These are phyloP conservation scores for Epichloe uncinata DNA, from an alignment of 2,329 filamentous ascomycete species.

Conservation along the genomic window DNA sequence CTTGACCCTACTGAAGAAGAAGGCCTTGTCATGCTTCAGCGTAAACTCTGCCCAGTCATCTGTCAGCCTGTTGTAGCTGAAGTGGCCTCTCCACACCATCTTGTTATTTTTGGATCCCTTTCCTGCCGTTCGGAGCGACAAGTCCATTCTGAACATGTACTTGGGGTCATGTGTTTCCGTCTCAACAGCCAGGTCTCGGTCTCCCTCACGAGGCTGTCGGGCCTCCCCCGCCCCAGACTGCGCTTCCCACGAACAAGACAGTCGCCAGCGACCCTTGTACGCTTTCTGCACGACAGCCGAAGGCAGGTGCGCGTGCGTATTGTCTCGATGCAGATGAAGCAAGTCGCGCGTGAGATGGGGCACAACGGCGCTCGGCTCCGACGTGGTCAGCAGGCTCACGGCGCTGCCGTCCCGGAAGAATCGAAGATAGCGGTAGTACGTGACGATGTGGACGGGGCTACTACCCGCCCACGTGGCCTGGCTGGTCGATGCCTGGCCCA, in stretches of 20 bases:
- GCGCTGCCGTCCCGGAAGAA: slow-evolving; percentile 84
- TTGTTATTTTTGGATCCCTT: slow-evolving; percentile 68
- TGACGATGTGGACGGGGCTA: slow-evolving; percentile 78
- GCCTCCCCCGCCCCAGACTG: background rate
- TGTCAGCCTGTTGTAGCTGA: slow-evolving; percentile 78
- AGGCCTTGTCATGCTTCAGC: slow-evolving; percentile 49
- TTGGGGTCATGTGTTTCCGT: slow-evolving; percentile 68
- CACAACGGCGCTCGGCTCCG: slow-evolving; percentile 77
- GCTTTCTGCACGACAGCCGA: slow-evolving; percentile 54
- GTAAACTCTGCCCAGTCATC: slow-evolving; percentile 82
- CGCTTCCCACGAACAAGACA: slow-evolving; percentile 19
- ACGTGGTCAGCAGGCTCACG: slow-evolving; percentile 67
- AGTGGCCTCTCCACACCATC: slow-evolving; percentile 76
- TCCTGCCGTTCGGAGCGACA: slow-evolving; percentile 53
- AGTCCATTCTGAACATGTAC: slow-evolving; percentile 75
- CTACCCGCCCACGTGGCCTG: slow-evolving; percentile 57
- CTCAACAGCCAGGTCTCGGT: slow-evolving; percentile 65
- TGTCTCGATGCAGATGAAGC: slow-evolving; percentile 33
- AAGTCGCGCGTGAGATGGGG: slow-evolving; percentile 66
- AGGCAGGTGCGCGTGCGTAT: slow-evolving; percentile 16
- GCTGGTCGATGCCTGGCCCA: slow-evolving; percentile 59
- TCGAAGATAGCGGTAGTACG: slow-evolving; percentile 92
- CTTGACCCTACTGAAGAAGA: slow-evolving; percentile 53
- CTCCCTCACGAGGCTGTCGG: slow-evolving; percentile 38
- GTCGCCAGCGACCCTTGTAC: slow-evolving; percentile 41